Conservation (phyloP, 108 stramenopile genomes). For the Bacterosira constricta region DNA sequence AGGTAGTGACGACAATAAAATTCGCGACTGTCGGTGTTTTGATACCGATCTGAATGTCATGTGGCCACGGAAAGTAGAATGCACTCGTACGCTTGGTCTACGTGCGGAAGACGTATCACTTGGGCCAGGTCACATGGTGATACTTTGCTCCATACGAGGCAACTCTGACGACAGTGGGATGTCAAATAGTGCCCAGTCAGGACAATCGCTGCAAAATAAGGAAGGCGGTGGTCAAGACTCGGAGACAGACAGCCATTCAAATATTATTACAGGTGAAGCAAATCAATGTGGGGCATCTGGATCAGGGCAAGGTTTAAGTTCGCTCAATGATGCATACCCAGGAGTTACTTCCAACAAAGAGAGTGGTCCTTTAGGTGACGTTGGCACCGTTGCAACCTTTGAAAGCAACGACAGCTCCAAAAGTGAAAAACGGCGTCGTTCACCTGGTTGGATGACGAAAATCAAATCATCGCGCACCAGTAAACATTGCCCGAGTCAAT, state of each 20-base stretch:
- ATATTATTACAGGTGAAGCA: background rate
- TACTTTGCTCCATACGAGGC: conserved; percentile 38
- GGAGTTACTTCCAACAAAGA: background rate
- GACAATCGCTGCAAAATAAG: conserved; percentile 4
- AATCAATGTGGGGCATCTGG: conserved; percentile 3
- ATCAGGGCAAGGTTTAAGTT: conserved; percentile 17
- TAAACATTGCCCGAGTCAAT: conserved; percentile 1
- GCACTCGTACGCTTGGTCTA: conserved; percentile 45
- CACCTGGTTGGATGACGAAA: conserved; percentile 35
- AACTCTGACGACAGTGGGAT: conserved; percentile 18
- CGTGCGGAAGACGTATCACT: conserved; percentile 42
- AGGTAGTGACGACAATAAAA: conserved; percentile 32
- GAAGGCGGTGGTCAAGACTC: background rate
- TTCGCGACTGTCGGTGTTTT: conserved; percentile 58
- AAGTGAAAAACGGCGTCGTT: conserved; percentile 5
- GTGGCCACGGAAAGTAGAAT: conserved; percentile 66
- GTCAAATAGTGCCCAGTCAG: background rate
- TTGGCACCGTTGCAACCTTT: conserved; percentile 15
- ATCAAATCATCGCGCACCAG: conserved; percentile 28
- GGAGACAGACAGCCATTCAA: conserved; percentile 4
- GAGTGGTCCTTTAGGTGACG: conserved; percentile 3
- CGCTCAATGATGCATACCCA: conserved; percentile 16
- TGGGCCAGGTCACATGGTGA: conserved; percentile 54
- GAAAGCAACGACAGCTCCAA: conserved; percentile 25
- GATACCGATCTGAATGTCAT: conserved; percentile 75